These are phyloP conservation scores for Geranomyces variabilis DNA, from an alignment of 192 early-diverging fungal species.

Conservation along the genomic window DNA sequence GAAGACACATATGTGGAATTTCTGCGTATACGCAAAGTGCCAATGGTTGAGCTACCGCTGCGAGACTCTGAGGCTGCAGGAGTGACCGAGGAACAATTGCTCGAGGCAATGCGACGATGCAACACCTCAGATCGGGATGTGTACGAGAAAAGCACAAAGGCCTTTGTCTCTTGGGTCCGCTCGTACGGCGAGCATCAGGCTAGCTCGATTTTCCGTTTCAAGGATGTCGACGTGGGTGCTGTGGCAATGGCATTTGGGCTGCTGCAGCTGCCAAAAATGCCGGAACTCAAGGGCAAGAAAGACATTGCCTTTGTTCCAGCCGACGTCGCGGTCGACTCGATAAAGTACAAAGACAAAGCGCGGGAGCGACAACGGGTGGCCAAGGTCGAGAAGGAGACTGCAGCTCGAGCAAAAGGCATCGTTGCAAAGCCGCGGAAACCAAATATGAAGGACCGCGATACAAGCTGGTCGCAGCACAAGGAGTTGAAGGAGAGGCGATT, in stretches of 20 bases:
- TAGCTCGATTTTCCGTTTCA: slow-evolving; percentile 85
- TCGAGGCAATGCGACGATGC: slow-evolving; percentile 58
- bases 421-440: slow-evolving; percentile 32
- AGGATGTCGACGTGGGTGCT: slow-evolving; percentile 77
- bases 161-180: slow-evolving; percentile 87
- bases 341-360: slow-evolving; percentile 70
- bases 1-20: slow-evolving; percentile 86
- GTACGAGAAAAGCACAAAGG: slow-evolving; percentile 56
- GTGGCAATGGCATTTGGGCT: slow-evolving; percentile 83
- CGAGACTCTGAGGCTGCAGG: not conserved
- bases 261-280: slow-evolving; percentile 88
- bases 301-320: slow-evolving; percentile 19
- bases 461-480: slow-evolving; percentile 74
- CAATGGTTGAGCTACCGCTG: slow-evolving; percentile 51
- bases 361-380: slow-evolving; percentile 68
- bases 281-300: slow-evolving; percentile 69
- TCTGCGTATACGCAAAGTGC: slow-evolving; percentile 86
- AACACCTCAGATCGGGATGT: slow-evolving; percentile 75
- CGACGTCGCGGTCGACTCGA: slow-evolving; percentile 46
- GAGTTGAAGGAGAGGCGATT: slow-evolving; percentile 66
- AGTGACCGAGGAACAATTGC: slow-evolving; percentile 38
- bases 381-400: slow-evolving; percentile 51
- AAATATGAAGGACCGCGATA: slow-evolving; percentile 43
- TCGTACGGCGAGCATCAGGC: slow-evolving; percentile 95
- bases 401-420: slow-evolving; percentile 34